Evolutionary conservation across 179 eudicot genomes (phyloP), one percentile per base, ranked within the genome.

Genomic region (Beta corolliflora): DNA sequence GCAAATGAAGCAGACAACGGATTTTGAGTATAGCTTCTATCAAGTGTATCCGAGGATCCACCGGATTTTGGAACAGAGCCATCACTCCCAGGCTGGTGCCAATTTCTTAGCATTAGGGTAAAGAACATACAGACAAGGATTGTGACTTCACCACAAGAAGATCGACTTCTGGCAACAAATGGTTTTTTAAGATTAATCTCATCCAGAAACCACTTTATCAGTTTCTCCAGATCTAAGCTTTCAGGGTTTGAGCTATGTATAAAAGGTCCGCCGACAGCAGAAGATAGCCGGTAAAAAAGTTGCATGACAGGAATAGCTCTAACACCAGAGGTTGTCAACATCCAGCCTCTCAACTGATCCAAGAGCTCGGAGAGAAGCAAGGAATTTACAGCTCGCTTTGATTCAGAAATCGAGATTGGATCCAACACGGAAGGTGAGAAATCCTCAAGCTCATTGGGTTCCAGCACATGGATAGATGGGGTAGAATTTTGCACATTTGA

Each of bases 21-120:
- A 81, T 80, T 77, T 54, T 86, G 94, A 73, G 73, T 60, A 77
- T 79, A 79, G 82, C 86, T 83, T 84, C 89, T 93, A 58, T 94
- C 98, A 84, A 87, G 94, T 21, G 84, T 50, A 77, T 95, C 97
- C 66, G 93, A 73, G 78, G 91, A 67, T 76, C 92, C 97, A 87
- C 89, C 88, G 44, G 89, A 83, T 88, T 95, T 97, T 55, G 89
- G 59, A 81, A 84, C 80, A 76, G 95, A 88, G 75, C 87, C 86
- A 81, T 95, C 99, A 85, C 84, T 81, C 70, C 99, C 95, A 70
- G 99, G 98, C 88, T 97, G 99, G 87, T 97, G 94, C 99, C 99
- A 97, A 82, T 97, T 97, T 48, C 99, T 87, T 69, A 97, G 88
- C 99, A 97, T 97, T 84, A 97, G 84, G 78, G 98, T 97, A 75